These are phyloP conservation scores for Trichothecium sympodiale DNA, from an alignment of 2,329 filamentous ascomycete genomes.

Conservation along the genomic window DNA sequence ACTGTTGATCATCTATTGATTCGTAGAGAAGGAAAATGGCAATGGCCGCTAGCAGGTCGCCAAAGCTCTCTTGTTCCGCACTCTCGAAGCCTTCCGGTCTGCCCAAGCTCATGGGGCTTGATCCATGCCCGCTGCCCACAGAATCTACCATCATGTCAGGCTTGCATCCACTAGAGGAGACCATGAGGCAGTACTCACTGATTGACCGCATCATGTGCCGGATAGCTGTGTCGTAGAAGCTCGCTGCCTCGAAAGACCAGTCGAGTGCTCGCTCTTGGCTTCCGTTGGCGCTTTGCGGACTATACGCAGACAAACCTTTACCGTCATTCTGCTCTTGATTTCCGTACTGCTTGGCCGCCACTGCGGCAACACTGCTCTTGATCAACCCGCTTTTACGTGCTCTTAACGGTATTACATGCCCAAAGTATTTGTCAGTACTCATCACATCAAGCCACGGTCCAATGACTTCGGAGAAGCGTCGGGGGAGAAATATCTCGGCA, in stretches of 20 bases:
- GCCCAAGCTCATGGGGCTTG: too few species aligned
- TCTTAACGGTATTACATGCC: slow-evolving; percentile 8
- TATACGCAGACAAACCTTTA: not conserved
- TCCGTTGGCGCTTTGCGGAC: not conserved
- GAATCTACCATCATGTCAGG: not conserved
- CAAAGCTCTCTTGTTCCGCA: not conserved
- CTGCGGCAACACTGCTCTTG: slow-evolving; percentile 8
- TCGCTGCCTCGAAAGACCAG: slow-evolving; percentile 11
- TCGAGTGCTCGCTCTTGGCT: slow-evolving; percentile 1
- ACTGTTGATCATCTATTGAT: slow-evolving; percentile 9
- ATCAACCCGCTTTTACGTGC: slow-evolving; percentile 8
- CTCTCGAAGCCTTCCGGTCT: too few species aligned
- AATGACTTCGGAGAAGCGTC: slow-evolving; percentile 8
- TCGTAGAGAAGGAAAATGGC: slow-evolving; percentile 10
- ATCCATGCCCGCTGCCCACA: too few species aligned
- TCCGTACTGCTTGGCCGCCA: slow-evolving; percentile 10
- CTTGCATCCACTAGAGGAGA: too few species aligned
- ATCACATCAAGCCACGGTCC: slow-evolving; percentile 10
- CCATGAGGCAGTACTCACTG: slow-evolving; percentile 5
- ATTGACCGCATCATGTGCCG: slow-evolving; percentile 9
- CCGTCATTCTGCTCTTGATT: slow-evolving; percentile 5
- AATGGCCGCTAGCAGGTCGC: slow-evolving; percentile 8
- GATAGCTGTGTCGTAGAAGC: slow-evolving; percentile 11
- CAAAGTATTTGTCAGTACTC: slow-evolving; percentile 9
- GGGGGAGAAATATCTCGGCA: slow-evolving; percentile 6